Evolutionary conservation across 2,329 filamentous ascomycete species (phyloP), one percentile per base, ranked within the genome.

Genomic region (Emericellopsis cladophorae): DNA sequence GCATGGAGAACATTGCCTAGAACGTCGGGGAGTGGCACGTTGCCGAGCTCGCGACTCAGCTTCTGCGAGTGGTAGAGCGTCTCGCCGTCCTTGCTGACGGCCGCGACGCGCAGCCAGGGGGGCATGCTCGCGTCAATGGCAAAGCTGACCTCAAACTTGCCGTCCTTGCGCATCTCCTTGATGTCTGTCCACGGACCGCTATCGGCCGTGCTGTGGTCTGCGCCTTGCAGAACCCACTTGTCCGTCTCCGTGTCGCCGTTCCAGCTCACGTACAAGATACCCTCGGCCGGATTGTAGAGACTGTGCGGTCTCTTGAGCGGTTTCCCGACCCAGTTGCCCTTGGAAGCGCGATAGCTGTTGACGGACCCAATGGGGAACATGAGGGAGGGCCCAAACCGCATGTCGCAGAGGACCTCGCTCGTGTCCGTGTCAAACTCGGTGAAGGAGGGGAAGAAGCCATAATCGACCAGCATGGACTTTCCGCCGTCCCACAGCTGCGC

Each of bases 341-440:
- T 72, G 53, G 69, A 70, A 3, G 65, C 66, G 26, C 74, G 66
- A 48, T 79, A 79, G 40, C 68, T 73, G 49, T 69, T 64, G 3
- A 71, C 64, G 41, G 42, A 46, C n/a, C 42, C 42, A 50, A 52
- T 53, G 48, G 53, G 51, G 43, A 64, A 42, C 40, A 51, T 37
- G 48, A 63, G 49, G 29, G 26, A 29, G 2, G 55, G 54, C 35
- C 59, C 61, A 31, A 74, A 58, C 48, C 70, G 69, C 4, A 62
- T 62, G 43, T 76, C 69, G 59, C 74, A 74, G 16, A 78, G 57
- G 4, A 67, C 52, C 8, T 62, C 54, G 8, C 73, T 73, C n/a
- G 36, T 26, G 7, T 67, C 62, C 2, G 57, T 48, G 0, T 59
- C 59, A 47, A 70, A 64, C 46, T 69, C 68, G 8, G 66, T 71